Evolutionary conservation across 2,329 filamentous ascomycete genomes (phyloP).

Genomic region (Metarhizium guizhouense): DNA sequence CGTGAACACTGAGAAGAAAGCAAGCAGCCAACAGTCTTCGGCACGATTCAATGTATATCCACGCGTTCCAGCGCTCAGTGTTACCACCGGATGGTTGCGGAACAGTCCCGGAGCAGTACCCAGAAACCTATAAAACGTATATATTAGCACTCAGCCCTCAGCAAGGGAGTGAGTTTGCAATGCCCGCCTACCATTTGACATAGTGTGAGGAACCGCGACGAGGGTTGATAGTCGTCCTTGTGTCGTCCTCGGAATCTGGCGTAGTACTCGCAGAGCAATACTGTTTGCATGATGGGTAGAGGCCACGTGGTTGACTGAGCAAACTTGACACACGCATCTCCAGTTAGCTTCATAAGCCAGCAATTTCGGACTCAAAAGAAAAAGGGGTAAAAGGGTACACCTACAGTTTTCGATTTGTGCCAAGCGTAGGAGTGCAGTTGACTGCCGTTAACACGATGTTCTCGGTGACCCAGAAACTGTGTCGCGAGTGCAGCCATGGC

Average conservation of each 20-base stretch:
- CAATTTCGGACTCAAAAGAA: neutral
- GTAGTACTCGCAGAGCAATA: conserved; percentile 47
- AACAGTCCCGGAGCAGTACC: neutral
- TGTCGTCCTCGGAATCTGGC: conserved; percentile 44
- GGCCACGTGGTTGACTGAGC: conserved; percentile 29
- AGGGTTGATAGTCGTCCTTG: conserved; percentile 36
- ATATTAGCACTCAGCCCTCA: neutral
- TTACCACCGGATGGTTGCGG: conserved; percentile 5
- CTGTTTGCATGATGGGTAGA: conserved; percentile 42
- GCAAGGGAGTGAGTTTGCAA: neutral
- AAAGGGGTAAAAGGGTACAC: conserved; percentile 14
- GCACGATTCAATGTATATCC: conserved; percentile 43
- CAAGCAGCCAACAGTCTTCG: conserved; percentile 47
- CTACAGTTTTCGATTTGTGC: conserved; percentile 40
- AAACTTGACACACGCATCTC: conserved; percentile 23
- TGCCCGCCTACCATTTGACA: conserved; percentile 43
- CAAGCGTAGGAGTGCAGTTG: conserved; percentile 42
- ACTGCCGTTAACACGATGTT: conserved; percentile 40
- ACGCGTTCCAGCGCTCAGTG: conserved; percentile 37
- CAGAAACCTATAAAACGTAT: conserved; percentile 1
- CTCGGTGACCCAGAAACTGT: conserved; percentile 37
- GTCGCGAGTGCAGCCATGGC: conserved; percentile 51
- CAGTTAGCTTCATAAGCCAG: conserved; percentile 7
- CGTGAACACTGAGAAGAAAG: conserved; percentile 48
- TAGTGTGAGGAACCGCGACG: conserved; percentile 38